These are phyloP conservation scores for Phytophthora sp. DNA, from an alignment of 352 stramenopile species.

Conservation along the genomic window DNA sequence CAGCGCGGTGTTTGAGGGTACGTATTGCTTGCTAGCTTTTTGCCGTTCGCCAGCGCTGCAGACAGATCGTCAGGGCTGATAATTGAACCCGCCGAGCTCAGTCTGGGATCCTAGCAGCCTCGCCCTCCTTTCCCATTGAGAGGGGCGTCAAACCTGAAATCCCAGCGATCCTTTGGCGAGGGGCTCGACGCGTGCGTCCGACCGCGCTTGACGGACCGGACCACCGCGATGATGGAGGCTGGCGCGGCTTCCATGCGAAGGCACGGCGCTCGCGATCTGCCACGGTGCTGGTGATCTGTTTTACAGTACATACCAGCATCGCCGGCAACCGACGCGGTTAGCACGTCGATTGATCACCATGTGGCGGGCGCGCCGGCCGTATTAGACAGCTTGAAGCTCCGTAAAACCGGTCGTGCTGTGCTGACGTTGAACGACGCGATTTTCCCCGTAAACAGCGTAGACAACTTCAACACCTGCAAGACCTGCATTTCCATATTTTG, in stretches of 20 bases:
- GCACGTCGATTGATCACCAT: too few relatives aligned
- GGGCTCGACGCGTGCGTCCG: not conserved
- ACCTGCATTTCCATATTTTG: too few relatives aligned
- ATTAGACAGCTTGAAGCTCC: conserved; percentile 14
- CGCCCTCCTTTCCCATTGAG: not conserved
- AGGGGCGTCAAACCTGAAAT: not conserved
- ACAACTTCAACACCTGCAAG: conserved; percentile 13
- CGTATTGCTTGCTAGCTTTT: too few relatives aligned
- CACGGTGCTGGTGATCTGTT: conserved; percentile 6
- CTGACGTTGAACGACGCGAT: not conserved
- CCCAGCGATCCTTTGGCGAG: too few relatives aligned
- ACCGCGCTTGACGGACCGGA: not conserved
- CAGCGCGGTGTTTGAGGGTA: too few relatives aligned
- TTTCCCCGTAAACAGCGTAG: conserved; percentile 14
- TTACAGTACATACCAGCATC: conserved; percentile 13
- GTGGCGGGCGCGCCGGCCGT: too few relatives aligned
- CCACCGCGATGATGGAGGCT: not conserved
- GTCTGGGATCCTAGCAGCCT: conserved; percentile 13
- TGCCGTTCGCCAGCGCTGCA: too few relatives aligned
- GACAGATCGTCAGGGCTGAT: too few relatives aligned
- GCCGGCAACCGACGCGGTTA: not conserved
- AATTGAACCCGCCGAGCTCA: conserved; percentile 5
- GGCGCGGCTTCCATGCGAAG: not conserved
- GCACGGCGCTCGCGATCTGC: conserved; percentile 6
- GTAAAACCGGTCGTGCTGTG: not conserved